Conservation (phyloP, 2,329 filamentous ascomycete species). For the Didymella glomerata region DNA sequence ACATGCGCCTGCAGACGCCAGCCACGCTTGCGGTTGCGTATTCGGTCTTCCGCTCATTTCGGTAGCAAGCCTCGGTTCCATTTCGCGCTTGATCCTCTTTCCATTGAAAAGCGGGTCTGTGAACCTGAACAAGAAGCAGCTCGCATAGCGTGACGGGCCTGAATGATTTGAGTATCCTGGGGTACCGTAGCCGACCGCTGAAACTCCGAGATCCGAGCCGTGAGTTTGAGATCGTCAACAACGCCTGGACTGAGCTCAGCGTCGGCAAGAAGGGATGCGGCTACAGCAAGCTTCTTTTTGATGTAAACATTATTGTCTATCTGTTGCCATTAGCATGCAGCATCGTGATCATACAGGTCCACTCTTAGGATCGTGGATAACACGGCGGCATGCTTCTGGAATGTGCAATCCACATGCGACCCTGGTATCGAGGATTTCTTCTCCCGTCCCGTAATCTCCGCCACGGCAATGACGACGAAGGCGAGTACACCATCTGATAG, state of each 20-base stretch:
- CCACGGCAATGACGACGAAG: not conserved
- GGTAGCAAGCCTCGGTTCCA: not conserved
- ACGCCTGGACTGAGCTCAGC: not conserved
- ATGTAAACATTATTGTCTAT: not conserved
- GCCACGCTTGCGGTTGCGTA: not conserved
- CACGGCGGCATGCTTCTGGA: not conserved
- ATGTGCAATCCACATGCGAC: not conserved
- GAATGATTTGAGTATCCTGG: not conserved
- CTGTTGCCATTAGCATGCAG: not conserved
- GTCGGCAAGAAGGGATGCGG: not conserved
- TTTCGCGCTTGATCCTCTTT: not conserved
- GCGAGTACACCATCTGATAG: not conserved
- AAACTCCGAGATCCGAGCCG: not conserved
- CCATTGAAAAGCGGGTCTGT: not conserved
- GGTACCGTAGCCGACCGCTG: conserved; percentile 2
- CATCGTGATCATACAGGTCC: not conserved
- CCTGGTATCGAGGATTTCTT: not conserved
- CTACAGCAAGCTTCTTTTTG: not conserved
- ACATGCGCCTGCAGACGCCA: not conserved
- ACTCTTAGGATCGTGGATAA: not conserved
- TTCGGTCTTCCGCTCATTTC: not conserved
- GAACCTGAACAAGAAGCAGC: not conserved
- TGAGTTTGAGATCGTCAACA: not conserved
- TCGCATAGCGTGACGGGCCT: not conserved
- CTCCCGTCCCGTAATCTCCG: not conserved